Base-by-base conservation (phyloP, 306 rosid genomes). In the Fragaria iinumae region DNA sequence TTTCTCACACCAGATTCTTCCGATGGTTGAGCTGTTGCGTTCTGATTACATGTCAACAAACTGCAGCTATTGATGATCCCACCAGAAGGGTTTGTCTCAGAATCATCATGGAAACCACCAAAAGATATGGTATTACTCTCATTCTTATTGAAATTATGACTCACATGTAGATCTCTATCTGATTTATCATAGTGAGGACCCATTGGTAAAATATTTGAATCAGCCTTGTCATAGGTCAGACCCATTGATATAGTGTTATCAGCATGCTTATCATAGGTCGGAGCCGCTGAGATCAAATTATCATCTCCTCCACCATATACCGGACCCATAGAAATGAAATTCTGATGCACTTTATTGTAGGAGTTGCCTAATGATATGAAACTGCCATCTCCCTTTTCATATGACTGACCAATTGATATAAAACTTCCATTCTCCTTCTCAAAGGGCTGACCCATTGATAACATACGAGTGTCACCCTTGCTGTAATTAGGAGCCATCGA, bases 331-430 rank as follows among this genome's bases (percentile, higher is more conserved):
- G 97, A 83, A 69, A 88, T 83, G 73, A 92, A 87, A 80, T 75
- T 83, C 47, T 80, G 92, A 48, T 84, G 86, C 64, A 89, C 91
- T 88, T 90, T 90, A 84, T 80, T 82, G 84, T 84, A 90, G 23
- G 93, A 79, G 69, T 88, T 84, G 45, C 91, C 90, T 69, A 86
- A 79, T 68, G 98, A 90, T 79, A 88, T 84, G 83, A 83, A 71
- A 80, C 82, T 87, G 66, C 83, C 72, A 47, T 83, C 87, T 21
- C 84, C 92, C 83, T 89, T 95, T 74, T 86, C 96, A 79, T 84
- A 90, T 57, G 96, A 82, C 78, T 92, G 97, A 70, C 89, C 92
- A 80, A 89, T 84, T 69, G 97, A 88, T 75, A 92, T 84, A 82
- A 92, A 95, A 83, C 74, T 86, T n/a, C 88, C 87, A 78, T 86